Evolutionary conservation across 768 basidiomycete species (phyloP), one percentile per base, ranked within the genome.

Genomic region (Leucocoprinus leucothites): DNA sequence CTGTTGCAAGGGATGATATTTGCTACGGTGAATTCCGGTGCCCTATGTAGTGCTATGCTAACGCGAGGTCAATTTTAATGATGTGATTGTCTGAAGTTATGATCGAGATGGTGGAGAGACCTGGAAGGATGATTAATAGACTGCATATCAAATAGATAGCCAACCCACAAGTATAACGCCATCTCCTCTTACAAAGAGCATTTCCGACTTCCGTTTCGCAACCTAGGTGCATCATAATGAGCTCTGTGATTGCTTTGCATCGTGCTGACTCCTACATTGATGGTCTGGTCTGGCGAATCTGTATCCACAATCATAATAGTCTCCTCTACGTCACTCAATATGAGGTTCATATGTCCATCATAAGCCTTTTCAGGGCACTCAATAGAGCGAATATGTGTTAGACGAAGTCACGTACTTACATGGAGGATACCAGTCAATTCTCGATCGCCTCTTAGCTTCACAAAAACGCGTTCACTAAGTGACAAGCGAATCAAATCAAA

Each of bases 301-400:
- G 80, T 73, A 60, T 98, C 94, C n/a, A 98, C 93, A 59, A 97
- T 79, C 84, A 95, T 90, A 59, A 98, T 93, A 2, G 89, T 94
- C 74, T 99, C 97, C 67, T 98, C 96, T 14, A 98, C 97, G 66
- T 98, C 92, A 64, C 92, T 94, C 63, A 99, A 79, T 59, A 99
- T 97, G 63, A 99, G 79, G 70, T 99, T 98, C 97, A 98, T 98
- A 71, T 98, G 97, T n/a, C 95, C 97, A 74, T 99, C 97, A 65
- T 98, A 98, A 19, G 97, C 97, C 97, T 99, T 64, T 61, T 48
- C 49, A 48, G 45, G 26, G 19, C 25, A 57, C 60, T 43, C 48
- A 56, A 52, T 57, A 24, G 60, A 22, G 56, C 58, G 7, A 50
- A 52, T 36, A 25, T 4, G 52, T 56, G 59, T 22, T 19, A 42